Evolutionary conservation across 1,139 yeast species (phyloP).

Genomic region (Debaryomyces psychrophilus): DNA sequence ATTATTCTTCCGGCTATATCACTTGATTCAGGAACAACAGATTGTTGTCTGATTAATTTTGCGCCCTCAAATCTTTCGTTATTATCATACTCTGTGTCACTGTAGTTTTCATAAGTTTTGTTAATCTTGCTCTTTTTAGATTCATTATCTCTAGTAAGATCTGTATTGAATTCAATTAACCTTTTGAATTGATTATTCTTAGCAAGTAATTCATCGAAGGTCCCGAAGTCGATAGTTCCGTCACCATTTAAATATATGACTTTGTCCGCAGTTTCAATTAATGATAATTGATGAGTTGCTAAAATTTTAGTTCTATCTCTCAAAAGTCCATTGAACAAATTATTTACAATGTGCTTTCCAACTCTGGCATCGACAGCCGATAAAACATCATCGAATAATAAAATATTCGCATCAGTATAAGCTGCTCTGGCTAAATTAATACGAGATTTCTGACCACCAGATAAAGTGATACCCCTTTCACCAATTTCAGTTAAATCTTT

Average conservation of each 20-base stretch:
- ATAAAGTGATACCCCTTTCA: slow-evolving; percentile 46
- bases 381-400: slow-evolving; percentile 46
- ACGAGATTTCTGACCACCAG: slow-evolving; percentile 50
- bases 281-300: slow-evolving; percentile 44
- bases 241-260: slow-evolving; percentile 38
- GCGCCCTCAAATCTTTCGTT: slow-evolving; percentile 16
- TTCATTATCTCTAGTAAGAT: slow-evolving; percentile 13
- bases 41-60: slow-evolving; percentile 6
- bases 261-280: slow-evolving; percentile 37
- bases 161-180: slow-evolving; percentile 32
- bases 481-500: slow-evolving; percentile 46
- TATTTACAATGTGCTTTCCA: slow-evolving; percentile 40
- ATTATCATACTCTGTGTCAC: slow-evolving; percentile 18
- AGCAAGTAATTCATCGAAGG: slow-evolving; percentile 28
- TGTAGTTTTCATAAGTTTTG: slow-evolving; percentile 10
- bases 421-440: slow-evolving; percentile 48
- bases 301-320: slow-evolving; percentile 34
- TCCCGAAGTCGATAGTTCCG: slow-evolving; percentile 39
- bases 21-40: slow-evolving; percentile 10
- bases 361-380: slow-evolving; percentile 47
- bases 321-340: slow-evolving; percentile 37
- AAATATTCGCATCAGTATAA: slow-evolving; percentile 36
- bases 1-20: slow-evolving; percentile 31
- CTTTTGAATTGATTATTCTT: slow-evolving; percentile 30
- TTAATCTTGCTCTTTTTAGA: background rate